phyloP scores from a whole-genome alignment of 148 eudicot species.

The Fagopyrum esculentum region DNA sequence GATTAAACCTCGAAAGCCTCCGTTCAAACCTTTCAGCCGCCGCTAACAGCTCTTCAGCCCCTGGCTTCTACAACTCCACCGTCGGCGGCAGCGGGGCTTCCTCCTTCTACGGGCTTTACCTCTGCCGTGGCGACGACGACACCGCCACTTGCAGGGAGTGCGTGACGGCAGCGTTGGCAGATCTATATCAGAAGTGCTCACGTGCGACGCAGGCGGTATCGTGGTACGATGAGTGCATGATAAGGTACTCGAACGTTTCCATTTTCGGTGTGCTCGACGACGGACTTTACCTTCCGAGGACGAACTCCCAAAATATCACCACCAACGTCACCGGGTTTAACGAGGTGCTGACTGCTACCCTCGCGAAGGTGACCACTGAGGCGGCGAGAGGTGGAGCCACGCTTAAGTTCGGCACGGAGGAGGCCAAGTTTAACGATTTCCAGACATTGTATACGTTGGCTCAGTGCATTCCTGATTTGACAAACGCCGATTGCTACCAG shows the following conservation, averaged over 20 bases:
- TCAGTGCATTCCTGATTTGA: background rate
- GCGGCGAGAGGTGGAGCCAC: background rate
- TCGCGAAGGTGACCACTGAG: background rate
- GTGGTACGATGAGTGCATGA: slow-evolving; percentile 19
- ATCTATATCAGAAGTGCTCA: background rate
- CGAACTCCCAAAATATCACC: background rate
- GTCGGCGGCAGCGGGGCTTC: background rate
- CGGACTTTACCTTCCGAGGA: background rate
- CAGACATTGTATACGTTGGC: background rate
- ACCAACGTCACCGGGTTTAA: too few relatives aligned
- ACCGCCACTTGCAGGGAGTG: background rate
- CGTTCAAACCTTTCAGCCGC: background rate
- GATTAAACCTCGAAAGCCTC: background rate
- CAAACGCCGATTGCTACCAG: background rate
- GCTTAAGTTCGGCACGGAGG: background rate
- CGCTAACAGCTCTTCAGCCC: background rate
- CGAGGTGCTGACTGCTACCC: background rate
- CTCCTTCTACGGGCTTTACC: slow-evolving; percentile 8
- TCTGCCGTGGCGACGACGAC: slow-evolving; percentile 20
- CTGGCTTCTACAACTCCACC: background rate
- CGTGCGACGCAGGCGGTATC: background rate
- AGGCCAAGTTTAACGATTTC: background rate
- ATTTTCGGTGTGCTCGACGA: background rate
- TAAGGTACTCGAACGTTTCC: slow-evolving; percentile 15
- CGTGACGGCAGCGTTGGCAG: background rate